Base-by-base conservation (phyloP, 2,329 filamentous ascomycete species). In the Dothiorella sarmentorum region DNA sequence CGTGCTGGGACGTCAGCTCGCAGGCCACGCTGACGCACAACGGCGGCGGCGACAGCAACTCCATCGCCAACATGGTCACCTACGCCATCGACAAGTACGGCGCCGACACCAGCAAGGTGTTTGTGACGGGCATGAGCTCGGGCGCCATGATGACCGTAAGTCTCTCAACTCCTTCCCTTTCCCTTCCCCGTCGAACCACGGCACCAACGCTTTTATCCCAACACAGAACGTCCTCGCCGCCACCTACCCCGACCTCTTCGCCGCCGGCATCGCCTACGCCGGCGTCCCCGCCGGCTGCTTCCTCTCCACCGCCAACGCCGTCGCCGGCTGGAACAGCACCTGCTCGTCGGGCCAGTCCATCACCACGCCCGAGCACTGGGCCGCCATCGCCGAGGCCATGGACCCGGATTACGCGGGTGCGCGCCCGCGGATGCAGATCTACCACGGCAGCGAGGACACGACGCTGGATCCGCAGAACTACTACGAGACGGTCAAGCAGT, bases 1-100 rank as follows among this genome's bases (percentile, higher is more conserved):
- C 73, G 71, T 85, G 83, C 71, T 85, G 83, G 82, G 83, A 85
- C 60, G 81, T 85, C 2, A 81, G 80, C 4, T 82, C 78, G 9
- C 75, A 75, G 37, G 75, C 75, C 9, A 76, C 82, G 0, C 74
- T 86, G 2, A 80, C 76, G 3, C 83, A 83, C 63, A 75, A 81
- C 58, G 82, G 81, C 7, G 82, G 83, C 20, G 81, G 81, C 2
- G 80, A 86, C 67, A 81, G 76, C 49, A 78, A 80, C 40, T 75
- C 76, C 0, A 82, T 86, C 59, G 80, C 78, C 22, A 83, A 81
- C 65, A 85, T 86, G 82, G 82, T 85, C 45, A 73, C 70, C 37
- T 85, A 82, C 63, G 75, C 80, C 3, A 68, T 85, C n/a, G 62
- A 67, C 7, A 76, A 76, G 65, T 84, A 85, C 69, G 72, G 73